These are phyloP conservation scores for Penicillium sp. DNA, from an alignment of 2,329 filamentous ascomycete species.

Conservation along the genomic window DNA sequence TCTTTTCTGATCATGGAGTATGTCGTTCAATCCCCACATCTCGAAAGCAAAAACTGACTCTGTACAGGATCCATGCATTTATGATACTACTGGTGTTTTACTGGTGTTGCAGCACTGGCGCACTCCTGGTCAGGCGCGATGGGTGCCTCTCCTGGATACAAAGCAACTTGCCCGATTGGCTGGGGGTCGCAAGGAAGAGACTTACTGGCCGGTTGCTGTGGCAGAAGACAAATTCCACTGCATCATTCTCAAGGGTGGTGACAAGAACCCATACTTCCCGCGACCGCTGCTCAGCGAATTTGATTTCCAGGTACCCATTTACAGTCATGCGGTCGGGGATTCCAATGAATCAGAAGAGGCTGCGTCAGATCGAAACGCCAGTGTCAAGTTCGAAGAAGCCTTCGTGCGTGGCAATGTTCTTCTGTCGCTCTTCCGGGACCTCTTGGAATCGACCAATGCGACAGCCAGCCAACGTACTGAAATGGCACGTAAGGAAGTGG, in stretches of 20 bases:
- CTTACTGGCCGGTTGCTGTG: slow-evolving; percentile 93
- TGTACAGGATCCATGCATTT: slow-evolving; percentile 83
- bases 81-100: slow-evolving; percentile 87
- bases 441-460: slow-evolving; percentile 67
- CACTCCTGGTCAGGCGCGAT: slow-evolving; percentile 76
- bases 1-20: slow-evolving; percentile 90
- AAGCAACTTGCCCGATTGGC: slow-evolving; percentile 77
- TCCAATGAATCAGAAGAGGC: slow-evolving; percentile 40
- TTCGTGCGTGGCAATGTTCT: slow-evolving; percentile 75
- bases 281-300: slow-evolving; percentile 89
- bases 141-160: slow-evolving; percentile 92
- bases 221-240: slow-evolving; percentile 93
- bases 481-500: slow-evolving; percentile 72
- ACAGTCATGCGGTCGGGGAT: slow-evolving; percentile 51
- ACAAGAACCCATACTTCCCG: slow-evolving; percentile 90
- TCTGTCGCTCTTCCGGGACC: slow-evolving; percentile 72
- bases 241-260: slow-evolving; percentile 95
- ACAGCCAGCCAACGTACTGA: slow-evolving; percentile 65
- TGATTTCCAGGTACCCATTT: slow-evolving; percentile 81
- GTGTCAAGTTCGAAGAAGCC: slow-evolving; percentile 68
- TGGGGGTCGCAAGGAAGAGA: slow-evolving; percentile 80
- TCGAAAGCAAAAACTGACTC: slow-evolving; percentile 5
- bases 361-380: slow-evolving; percentile 32
- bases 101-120: slow-evolving; percentile 91
- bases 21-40: slow-evolving; percentile 30